These are phyloP conservation scores for Fusarium liriodendri DNA, from an alignment of 2,329 filamentous ascomycete species.

Conservation along the genomic window DNA sequence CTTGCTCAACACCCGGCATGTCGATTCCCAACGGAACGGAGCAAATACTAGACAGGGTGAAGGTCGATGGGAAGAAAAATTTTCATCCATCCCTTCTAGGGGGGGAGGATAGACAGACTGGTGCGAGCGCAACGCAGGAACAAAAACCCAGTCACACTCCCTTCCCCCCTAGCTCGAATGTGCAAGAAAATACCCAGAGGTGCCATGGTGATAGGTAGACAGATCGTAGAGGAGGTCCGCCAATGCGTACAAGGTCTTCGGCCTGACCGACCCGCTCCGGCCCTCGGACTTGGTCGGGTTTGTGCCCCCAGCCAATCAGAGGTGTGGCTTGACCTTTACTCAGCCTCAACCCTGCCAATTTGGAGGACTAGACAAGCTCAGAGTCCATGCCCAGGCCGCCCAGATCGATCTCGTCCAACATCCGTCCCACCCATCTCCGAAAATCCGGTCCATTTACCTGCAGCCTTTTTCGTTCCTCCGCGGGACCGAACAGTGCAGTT, in stretches of 20 bases:
- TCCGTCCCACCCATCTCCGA: conserved; percentile 20
- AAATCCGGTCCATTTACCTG: conserved; percentile 11
- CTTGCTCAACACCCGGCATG: conserved; percentile 13
- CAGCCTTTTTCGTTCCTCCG: conserved; percentile 17
- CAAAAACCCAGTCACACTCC: conserved; percentile 18
- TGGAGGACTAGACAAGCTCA: conserved; percentile 5
- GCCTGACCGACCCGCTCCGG: conserved; percentile 39
- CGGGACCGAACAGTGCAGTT: conserved; percentile 6
- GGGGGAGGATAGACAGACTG: not conserved
- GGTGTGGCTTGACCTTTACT: conserved; percentile 22
- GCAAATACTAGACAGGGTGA: conserved; percentile 22
- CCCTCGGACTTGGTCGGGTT: conserved; percentile 30
- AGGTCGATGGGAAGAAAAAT: conserved; percentile 12
- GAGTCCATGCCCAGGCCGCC: conserved; percentile 19
- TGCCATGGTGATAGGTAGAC: conserved; percentile 24
- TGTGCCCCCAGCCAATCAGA: conserved; percentile 29
- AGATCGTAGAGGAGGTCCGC: conserved; percentile 8
- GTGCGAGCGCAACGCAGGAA: conserved; percentile 28
- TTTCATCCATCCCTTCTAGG: conserved; percentile 17
- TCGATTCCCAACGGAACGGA: conserved; percentile 14
- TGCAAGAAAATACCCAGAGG: conserved; percentile 8
- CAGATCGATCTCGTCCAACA: conserved; percentile 32
- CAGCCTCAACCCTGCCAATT: conserved; percentile 30
- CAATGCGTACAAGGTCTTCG: conserved; percentile 31
- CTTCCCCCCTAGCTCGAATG: conserved; percentile 1